Evolutionary conservation across 129 eudicot species (phyloP).

Genomic region (Flaveria sonorensis): DNA sequence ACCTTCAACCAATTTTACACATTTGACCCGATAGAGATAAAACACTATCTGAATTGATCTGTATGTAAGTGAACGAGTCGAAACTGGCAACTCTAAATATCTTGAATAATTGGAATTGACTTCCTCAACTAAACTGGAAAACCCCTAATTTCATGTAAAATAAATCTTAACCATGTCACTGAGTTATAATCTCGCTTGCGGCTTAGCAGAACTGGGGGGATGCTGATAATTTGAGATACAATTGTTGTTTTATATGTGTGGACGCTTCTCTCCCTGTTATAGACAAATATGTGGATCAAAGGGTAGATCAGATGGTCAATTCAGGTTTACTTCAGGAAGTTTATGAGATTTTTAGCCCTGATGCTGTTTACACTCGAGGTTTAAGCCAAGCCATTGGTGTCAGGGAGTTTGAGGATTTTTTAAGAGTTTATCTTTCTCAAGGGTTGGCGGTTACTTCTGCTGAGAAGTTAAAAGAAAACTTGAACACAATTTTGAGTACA

Average conservation of each 20-base stretch:
- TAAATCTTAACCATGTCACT: background rate
- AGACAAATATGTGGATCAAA: slow-evolving; percentile 75
- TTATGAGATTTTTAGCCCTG: slow-evolving; percentile 55
- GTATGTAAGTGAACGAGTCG: background rate
- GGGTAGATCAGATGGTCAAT: slow-evolving; percentile 80
- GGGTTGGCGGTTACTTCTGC: slow-evolving; percentile 22
- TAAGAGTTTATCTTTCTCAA: slow-evolving; percentile 47
- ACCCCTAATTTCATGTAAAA: background rate
- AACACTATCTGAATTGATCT: background rate
- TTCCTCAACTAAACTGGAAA: background rate
- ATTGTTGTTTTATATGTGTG: slow-evolving; percentile 87
- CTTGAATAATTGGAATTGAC: background rate
- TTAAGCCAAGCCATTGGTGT: slow-evolving; percentile 94
- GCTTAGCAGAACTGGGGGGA: slow-evolving; percentile 99
- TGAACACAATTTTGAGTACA: slow-evolving; percentile 42
- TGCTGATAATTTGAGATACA: slow-evolving; percentile 68
- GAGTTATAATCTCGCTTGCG: slow-evolving; percentile 43
- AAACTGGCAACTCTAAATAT: background rate
- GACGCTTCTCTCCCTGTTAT: slow-evolving; percentile 78
- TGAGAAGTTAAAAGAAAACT: slow-evolving; percentile 39
- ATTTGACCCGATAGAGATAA: background rate
- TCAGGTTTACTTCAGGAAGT: slow-evolving; percentile 83
- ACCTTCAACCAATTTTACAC: background rate
- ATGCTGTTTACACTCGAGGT: slow-evolving; percentile 92
- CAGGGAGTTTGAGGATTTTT: slow-evolving; percentile 78